These are phyloP conservation scores for Candida broadrunensis DNA, from an alignment of 805 yeast genomes.

Conservation along the genomic window DNA sequence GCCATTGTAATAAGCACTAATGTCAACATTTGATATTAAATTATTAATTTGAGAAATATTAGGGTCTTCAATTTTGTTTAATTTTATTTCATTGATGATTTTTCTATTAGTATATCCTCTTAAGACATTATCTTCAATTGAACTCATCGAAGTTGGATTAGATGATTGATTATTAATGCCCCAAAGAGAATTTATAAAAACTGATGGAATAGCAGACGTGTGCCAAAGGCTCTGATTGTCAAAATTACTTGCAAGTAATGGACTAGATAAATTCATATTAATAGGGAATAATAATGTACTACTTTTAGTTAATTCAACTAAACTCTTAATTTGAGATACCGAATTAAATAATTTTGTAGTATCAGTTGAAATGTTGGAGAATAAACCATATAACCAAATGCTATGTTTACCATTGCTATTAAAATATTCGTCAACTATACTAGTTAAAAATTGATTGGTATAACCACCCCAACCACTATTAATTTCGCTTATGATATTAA, in stretches of 20 bases:
- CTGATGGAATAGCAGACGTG: slow-evolving; percentile 11
- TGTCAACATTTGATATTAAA: slow-evolving; percentile 8
- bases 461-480: slow-evolving; percentile 89
- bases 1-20: slow-evolving; percentile 6
- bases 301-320: slow-evolving; percentile 42
- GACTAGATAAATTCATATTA: slow-evolving; percentile 9
- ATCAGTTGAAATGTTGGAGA: slow-evolving; percentile 3
- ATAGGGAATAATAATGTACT: slow-evolving; percentile 61
- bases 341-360: slow-evolving; percentile 1
- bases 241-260: slow-evolving; percentile 3
- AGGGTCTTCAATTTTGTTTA: slow-evolving; percentile 1
- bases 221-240: slow-evolving; percentile 18
- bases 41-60: slow-evolving; percentile 1
- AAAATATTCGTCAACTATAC: slow-evolving; percentile 67
- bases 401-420: slow-evolving; percentile 32
- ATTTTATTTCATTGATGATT: slow-evolving; percentile 40
- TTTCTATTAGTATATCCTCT: slow-evolving; percentile 43
- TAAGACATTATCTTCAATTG: slow-evolving; percentile 41
- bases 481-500: slow-evolving; percentile 65
- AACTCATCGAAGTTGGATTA: slow-evolving; percentile 35
- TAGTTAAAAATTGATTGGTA: slow-evolving; percentile 47
- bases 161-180: slow-evolving; percentile 33
- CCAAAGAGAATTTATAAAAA: slow-evolving; percentile 37
- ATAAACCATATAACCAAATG: slow-evolving; percentile 33
- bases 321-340: slow-evolving; percentile 44